Conservation (phyloP, 208 protist species). For the Wallacemonas collosoma region DNA sequence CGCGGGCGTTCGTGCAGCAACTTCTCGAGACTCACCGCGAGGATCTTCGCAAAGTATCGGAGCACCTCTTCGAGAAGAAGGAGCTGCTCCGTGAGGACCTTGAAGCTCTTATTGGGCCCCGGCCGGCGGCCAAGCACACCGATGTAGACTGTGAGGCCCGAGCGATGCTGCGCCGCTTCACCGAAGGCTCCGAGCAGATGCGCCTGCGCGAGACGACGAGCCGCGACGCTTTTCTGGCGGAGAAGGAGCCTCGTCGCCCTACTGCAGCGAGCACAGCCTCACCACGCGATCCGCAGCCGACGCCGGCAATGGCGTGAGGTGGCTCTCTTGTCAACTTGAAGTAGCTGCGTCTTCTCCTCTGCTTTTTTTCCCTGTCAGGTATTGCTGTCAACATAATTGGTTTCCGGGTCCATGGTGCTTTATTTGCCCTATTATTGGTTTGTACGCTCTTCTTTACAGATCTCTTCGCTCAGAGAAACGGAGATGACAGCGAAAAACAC, state of each 20-base stretch:
- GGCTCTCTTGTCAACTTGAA: neutral
- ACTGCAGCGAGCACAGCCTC: neutral
- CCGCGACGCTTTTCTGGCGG: constrained; percentile 21
- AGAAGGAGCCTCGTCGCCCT: too few relatives aligned
- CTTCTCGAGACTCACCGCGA: constrained; percentile 52
- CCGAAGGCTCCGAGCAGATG: constrained; percentile 44
- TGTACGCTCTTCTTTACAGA: constrained; percentile 7
- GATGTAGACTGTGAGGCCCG: constrained; percentile 39
- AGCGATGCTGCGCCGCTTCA: constrained; percentile 53
- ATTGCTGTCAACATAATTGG: too few relatives aligned
- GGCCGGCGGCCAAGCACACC: constrained; percentile 19
- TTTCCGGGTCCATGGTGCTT: too few relatives aligned
- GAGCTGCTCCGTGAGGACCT: constrained; percentile 80
- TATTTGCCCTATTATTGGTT: neutral
- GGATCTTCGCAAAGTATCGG: constrained; percentile 45
- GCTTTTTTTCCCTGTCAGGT: neutral
- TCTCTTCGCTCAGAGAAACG: neutral
- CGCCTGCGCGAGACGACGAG: constrained; percentile 31
- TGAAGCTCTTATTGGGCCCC: constrained; percentile 52
- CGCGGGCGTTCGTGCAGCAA: constrained; percentile 43
- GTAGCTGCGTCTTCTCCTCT: constrained; percentile 6
- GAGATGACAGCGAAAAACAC: too few relatives aligned
- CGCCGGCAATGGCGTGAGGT: neutral
- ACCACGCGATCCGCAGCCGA: neutral
- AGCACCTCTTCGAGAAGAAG: constrained; percentile 59